Base-by-base conservation (phyloP, 805 yeast species). In the Ogataea saltuana region DNA sequence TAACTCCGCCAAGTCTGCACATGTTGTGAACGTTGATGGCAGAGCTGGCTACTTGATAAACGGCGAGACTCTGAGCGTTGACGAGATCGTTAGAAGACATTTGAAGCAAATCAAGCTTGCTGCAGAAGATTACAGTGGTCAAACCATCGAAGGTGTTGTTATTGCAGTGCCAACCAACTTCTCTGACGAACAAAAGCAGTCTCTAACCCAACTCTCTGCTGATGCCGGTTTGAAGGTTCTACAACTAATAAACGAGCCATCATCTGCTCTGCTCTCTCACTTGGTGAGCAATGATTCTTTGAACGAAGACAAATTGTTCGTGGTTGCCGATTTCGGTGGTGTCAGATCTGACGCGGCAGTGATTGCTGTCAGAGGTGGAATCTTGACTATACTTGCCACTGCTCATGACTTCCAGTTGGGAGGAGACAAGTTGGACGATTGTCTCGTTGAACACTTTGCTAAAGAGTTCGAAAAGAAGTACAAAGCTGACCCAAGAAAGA, bases 321-420 rank as follows among this genome's bases (percentile, higher is more conserved):
- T 88, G 38, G 97, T 93, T 55, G 95, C 95, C 42, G 99, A 93
- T 68, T 87, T 93, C 59, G 99, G 99, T 65, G 97, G 96, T 62
- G 76, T 89, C 56, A 80, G 98, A 70, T 83, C 96, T 31, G 98
- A 93, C 63, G 97, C 90, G 49, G 96, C 98, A 46, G 90, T 93
- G 39, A 72, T 93, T 58, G 82, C 97, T 30, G 86, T 84, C 41
- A 83, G 97, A 73, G 96, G 96, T 51, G 99, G 99, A 59, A 79
- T 93, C 54, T 76, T 87, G 70, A 91, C 99, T 43, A 74, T 88
- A 35, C 74, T 93, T 56, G 84, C 95, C 47, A 88, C 97, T 53
- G 80, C 81, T 46, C 96, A 89, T 61, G 85, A 87, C 64, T 73
- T 72, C 56, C 81, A 78, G 42, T 77, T 93, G 48, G 98, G 98